Percentiles rank a stretch among this genome's conserved stretches.
Evolutionary conservation across 2,329 filamentous ascomycete genomes (phyloP).

Genomic region (Aspergillus ochraceoroseus): DNA sequence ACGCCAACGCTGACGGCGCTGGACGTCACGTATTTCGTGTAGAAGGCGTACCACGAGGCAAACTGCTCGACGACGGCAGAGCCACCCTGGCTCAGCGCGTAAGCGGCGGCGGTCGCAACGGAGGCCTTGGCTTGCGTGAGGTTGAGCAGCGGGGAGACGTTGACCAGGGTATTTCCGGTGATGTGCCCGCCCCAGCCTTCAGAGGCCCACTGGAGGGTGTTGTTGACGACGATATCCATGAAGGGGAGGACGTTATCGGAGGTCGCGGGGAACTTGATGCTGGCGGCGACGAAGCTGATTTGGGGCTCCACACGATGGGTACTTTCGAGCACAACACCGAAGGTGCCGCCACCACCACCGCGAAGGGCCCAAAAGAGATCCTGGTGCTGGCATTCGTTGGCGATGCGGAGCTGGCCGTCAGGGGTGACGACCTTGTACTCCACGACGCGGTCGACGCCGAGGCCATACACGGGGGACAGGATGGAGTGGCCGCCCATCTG

Average conservation of each 20-base stretch:
- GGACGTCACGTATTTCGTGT: too few species aligned
- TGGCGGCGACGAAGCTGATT: conserved; percentile 10
- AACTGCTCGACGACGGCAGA: too few species aligned
- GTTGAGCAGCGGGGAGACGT: too few species aligned
- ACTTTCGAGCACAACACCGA: conserved; percentile 20
- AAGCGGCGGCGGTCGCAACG: too few species aligned
- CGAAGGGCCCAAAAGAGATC: conserved; percentile 20
- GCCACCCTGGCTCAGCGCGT: too few species aligned
- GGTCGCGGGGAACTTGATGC: conserved; percentile 1
- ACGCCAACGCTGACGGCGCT: too few species aligned
- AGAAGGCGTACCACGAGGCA: too few species aligned
- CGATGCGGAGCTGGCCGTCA: conserved; percentile 16
- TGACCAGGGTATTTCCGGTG: too few species aligned
- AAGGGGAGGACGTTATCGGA: conserved; percentile 1
- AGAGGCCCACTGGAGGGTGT: conserved; percentile 18
- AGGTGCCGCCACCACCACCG: conserved; percentile 17
- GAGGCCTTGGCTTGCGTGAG: too few species aligned
- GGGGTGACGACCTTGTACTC: conserved; percentile 15
- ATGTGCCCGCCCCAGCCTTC: conserved; percentile 23
- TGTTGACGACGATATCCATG: conserved; percentile 13
- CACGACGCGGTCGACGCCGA: conserved; percentile 21
- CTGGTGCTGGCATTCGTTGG: conserved; percentile 18
- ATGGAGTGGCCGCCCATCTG: conserved; percentile 30
- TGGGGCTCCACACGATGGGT: conserved; percentile 15
- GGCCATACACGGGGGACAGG: conserved; percentile 27